phyloP scores from a whole-genome alignment of 768 basidiomycete genomes.

The Lactarius trivialis region DNA sequence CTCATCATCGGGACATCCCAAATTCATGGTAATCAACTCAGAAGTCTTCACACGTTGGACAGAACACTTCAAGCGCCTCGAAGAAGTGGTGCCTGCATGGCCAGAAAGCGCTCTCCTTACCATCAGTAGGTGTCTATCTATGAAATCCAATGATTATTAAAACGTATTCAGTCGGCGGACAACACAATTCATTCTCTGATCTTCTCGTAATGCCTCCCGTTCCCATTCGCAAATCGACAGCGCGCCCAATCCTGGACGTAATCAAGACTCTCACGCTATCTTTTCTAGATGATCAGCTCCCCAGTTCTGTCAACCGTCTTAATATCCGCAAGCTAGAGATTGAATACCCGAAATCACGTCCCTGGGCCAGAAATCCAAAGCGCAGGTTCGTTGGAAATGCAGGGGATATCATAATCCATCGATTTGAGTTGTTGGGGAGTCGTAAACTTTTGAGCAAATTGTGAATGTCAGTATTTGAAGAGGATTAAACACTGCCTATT shows the following conservation, averaged over 20 bases:
- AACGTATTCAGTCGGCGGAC: conserved; percentile 21
- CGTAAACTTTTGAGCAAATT: too few relatives aligned
- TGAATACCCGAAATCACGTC: conserved; percentile 3
- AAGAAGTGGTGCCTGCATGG: conserved; percentile 48
- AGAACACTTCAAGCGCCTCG: conserved; percentile 57
- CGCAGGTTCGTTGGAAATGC: conserved; percentile 8
- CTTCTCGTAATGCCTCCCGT: conserved; percentile 23
- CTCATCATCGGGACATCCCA: conserved; percentile 17
- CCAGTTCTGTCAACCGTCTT: conserved; percentile 11
- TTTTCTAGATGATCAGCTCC: conserved; percentile 24
- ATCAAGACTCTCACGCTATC: conserved; percentile 23
- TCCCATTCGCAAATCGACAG: conserved; percentile 11
- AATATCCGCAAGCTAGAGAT: conserved; percentile 19
- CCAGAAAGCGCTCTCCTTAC: conserved; percentile 13
- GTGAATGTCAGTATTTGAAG: too few relatives aligned
- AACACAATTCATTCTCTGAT: conserved; percentile 29
- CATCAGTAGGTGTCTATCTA: conserved; percentile 10
- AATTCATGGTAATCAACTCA: conserved; percentile 64
- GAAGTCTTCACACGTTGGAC: conserved; percentile 76
- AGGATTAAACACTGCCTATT: too few relatives aligned
- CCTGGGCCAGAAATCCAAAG: conserved; percentile 10
- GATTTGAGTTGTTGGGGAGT: background rate
- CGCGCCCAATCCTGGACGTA: conserved; percentile 19
- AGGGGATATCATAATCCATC: conserved; percentile 18
- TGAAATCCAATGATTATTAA: background rate